Evolutionary conservation across 83 land plant species (phyloP), one percentile per base, ranked within the genome.

Genomic region (Diphasiastrum complanatum): DNA sequence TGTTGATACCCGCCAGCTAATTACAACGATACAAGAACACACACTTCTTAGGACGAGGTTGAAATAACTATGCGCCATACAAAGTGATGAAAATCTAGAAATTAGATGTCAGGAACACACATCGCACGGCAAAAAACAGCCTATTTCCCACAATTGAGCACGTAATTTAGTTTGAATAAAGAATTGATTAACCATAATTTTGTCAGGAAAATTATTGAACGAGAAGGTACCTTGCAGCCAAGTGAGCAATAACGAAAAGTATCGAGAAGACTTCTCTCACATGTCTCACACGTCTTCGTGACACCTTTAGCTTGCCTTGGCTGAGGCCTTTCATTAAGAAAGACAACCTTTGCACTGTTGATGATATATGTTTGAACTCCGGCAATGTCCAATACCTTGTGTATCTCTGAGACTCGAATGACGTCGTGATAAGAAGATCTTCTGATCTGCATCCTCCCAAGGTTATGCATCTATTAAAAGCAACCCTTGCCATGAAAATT

Each of bases 361-460:
- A 85, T 85, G 26, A 82, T 63, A 74, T 85, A 82, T 18, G 81
- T 79, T 71, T 82, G 86, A 2, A 82, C 81, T 1, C 78, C 83
- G 10, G 76, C 30, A 24, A 85, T 70, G 79, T 85, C 90, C 52
- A 85, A 47, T 35, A 68, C 55, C 67, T 79, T 82, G 65, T 79
- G 81, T 20, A 85, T 82, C 74, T 85, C 90, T 0, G 76, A 74
- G 2, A 82, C 90, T 45, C 86, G 61, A 6, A 85, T 74, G 16
- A 85, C 90, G 30, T 85, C 77, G 49, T 85, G 86, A 79, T 85
- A 85, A 0, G 90, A 85, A 4, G 90, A 85, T 33, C 86, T 70
- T 34, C 90, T 71, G 28, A 85, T 79, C 90, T 85, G 81, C 43
- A 55, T 29, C 51, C n/a, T n/a, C n/a, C n/a, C n/a, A n/a, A n/a